Evolutionary conservation across 352 stramenopile genomes (phyloP).

Genomic region (Globisporangium emineosum): DNA sequence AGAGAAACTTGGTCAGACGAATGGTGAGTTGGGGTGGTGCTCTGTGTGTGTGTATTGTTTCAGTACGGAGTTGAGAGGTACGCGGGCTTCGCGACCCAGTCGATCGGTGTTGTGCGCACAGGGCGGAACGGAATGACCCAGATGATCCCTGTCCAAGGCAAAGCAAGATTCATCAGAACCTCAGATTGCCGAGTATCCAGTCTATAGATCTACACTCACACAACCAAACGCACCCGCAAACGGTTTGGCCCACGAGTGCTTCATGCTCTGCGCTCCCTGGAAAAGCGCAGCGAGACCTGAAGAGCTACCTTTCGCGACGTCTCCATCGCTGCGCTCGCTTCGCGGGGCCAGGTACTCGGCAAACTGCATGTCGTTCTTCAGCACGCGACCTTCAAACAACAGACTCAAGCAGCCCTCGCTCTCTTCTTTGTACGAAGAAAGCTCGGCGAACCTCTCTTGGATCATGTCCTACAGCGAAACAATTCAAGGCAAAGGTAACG

Average conservation of each 20-base stretch:
- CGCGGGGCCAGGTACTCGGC: constrained; percentile 31
- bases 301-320: background rate
- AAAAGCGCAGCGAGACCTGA: background rate
- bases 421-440: constrained; percentile 38
- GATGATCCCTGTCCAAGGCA: constrained; percentile 36
- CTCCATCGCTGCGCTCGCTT: background rate
- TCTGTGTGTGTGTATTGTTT: background rate
- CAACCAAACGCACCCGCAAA: constrained; percentile 33
- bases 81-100: constrained; percentile 14
- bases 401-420: constrained; percentile 42
- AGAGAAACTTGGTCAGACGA: background rate
- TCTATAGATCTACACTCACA: no score
- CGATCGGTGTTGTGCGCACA: constrained; percentile 21
- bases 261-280: background rate
- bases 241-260: constrained; percentile 37
- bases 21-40: background rate
- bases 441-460: constrained; percentile 35
- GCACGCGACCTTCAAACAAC: constrained; percentile 33
- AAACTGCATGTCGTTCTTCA: constrained; percentile 41
- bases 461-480: constrained; percentile 31
- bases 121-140: constrained; percentile 57
- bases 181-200: no score
- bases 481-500: background rate
- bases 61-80: background rate
- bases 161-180: background rate